These are phyloP conservation scores for Triticum monococcum DNA, from an alignment of 176 grass and related monocot species.

Conservation along the genomic window DNA sequence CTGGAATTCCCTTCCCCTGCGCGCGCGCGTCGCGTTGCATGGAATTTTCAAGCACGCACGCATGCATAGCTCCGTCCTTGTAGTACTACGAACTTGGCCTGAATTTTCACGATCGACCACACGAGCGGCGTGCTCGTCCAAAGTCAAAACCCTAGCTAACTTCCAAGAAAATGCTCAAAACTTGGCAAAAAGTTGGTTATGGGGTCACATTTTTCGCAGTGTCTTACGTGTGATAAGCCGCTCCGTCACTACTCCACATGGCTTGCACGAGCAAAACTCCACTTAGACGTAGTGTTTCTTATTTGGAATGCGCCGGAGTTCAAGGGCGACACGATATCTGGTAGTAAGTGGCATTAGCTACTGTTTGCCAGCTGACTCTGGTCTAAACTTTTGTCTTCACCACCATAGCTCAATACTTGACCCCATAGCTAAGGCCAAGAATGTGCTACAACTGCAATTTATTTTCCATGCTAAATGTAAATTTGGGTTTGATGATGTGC, in stretches of 20 bases:
- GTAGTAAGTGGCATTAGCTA: no score
- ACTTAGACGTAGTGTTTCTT: no score
- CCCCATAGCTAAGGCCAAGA: no score
- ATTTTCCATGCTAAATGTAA: no score
- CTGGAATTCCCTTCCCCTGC: background rate
- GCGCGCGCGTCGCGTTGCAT: background rate
- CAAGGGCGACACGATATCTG: no score
- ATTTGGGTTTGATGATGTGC: no score
- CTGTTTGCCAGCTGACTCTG: no score
- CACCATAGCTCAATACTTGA: no score
- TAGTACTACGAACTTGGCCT: background rate
- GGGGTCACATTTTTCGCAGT: background rate
- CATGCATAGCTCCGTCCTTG: background rate
- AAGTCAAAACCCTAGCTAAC: conserved; percentile 16
- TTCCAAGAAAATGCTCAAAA: background rate
- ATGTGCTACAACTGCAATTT: no score
- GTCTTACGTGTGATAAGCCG: conserved; percentile 7
- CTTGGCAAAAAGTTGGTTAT: background rate
- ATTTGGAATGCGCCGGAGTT: no score
- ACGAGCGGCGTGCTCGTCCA: background rate
- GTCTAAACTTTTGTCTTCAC: no score
- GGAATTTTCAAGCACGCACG: background rate
- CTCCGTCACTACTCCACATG: background rate
- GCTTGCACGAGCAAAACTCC: background rate
- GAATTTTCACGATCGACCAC: no score